Evolutionary conservation across 495 filamentous ascomycete species (phyloP), one percentile per base, ranked within the genome.

Genomic region (Tricharina praecox): DNA sequence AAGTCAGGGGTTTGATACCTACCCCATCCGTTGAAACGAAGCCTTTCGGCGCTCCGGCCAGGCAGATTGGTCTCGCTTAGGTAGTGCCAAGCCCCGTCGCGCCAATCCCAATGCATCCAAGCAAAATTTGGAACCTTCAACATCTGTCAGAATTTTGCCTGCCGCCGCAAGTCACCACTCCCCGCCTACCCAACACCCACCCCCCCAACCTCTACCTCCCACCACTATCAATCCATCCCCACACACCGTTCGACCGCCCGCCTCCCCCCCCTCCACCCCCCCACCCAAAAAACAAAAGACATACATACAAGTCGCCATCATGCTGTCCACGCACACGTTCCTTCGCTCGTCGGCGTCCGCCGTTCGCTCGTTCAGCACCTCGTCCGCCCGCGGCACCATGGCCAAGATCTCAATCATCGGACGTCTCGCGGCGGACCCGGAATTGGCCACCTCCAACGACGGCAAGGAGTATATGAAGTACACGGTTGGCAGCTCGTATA

Each of bases 231-330:
- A n/a, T 25, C 46, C 46, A 48, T 13, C 46, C 1, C 46, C 0
- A 41, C 36, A 8, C 18, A 37, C 46, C 2, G 18, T 18, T 18
- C 46, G 30, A 3, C 13, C 24, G n/a, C 20, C 23, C 40, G 21
- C 20, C 40, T 25, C 40, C 3, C 24, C 40, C 21, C 7, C 40
- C 40, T 5, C 2, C 46, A 33, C 19, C 8, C n/a, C n/a, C n/a
- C n/a, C n/a, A n/a, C n/a, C n/a, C n/a, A n/a, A n/a, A n/a, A n/a
- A n/a, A n/a, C n/a, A n/a, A n/a, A n/a, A n/a, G n/a, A n/a, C 35
- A 38, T 38, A 40, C 37, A 4, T 40, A n/a, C n/a, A n/a, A n/a
- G n/a, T 40, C 37, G 37, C 21, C 13, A 49, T 18, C 9, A 49
- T 49, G 46, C 34, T 49, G 8, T 38, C 32, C 32, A 13, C 46